Evolutionary conservation across 2,329 filamentous ascomycete genomes (phyloP).

Genomic region (Cladobotryum mycophilum): DNA sequence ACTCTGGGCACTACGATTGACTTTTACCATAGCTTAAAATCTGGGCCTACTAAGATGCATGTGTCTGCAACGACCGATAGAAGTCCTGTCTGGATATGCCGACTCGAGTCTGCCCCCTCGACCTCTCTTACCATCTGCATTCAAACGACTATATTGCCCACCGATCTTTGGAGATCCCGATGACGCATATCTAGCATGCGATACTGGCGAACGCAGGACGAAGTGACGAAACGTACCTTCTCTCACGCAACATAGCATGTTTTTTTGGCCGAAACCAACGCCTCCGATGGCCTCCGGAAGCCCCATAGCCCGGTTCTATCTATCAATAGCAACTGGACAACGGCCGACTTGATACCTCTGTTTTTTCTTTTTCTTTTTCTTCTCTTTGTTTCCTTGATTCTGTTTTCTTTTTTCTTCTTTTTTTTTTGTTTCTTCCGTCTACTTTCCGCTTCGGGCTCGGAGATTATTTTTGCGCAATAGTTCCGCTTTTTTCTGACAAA

Average conservation of each 20-base stretch:
- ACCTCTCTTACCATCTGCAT: constrained; percentile 23
- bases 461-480: constrained; percentile 30
- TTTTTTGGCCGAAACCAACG: constrained; percentile 18
- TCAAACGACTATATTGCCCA: constrained; percentile 26
- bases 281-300: constrained; percentile 18
- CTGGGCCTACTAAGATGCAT: constrained; percentile 64
- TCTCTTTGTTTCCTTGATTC: constrained; percentile 10
- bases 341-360: constrained; percentile 32
- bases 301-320: constrained; percentile 13
- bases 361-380: constrained; percentile 17
- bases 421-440: constrained; percentile 13
- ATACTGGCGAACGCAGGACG: constrained; percentile 34
- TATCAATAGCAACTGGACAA: constrained; percentile 4
- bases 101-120: constrained; percentile 23
- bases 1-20: constrained; percentile 4
- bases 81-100: constrained; percentile 24
- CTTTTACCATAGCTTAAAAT: constrained; percentile 62
- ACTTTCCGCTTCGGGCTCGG: constrained; percentile 19
- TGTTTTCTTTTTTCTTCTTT: constrained; percentile 17
- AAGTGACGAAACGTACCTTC: constrained; percentile 34
- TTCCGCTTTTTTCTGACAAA: constrained; percentile 25
- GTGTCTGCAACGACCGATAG: constrained; percentile 18
- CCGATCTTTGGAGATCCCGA: constrained; percentile 23
- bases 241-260: constrained; percentile 24
- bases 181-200: constrained; percentile 26